phyloP scores from a whole-genome alignment of 148 eudicot species.

The Camellia granthamiana region DNA sequence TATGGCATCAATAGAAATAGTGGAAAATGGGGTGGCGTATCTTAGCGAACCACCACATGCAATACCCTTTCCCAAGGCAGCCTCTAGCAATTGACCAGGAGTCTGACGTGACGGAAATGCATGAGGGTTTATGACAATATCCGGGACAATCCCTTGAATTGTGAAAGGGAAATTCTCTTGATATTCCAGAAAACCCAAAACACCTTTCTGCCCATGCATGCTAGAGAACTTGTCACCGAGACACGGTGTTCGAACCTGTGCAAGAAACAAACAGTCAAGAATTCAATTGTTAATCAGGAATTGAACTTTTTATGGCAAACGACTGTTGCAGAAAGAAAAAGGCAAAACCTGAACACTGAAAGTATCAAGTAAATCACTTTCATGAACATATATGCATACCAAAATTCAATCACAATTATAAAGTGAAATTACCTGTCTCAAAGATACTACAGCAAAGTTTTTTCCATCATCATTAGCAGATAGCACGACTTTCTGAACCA shows the following conservation, averaged over 20 bases:
- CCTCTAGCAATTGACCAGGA: constrained; percentile 91
- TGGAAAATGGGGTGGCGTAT: constrained; percentile 90
- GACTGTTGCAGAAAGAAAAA: not conserved
- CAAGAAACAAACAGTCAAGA: not conserved
- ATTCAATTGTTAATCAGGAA: not conserved
- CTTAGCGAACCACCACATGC: constrained; percentile 67
- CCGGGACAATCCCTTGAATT: constrained; percentile 90
- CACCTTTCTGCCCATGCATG: constrained; percentile 99
- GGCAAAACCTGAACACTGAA: not conserved
- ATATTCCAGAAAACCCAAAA: constrained; percentile 77
- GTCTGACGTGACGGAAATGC: constrained; percentile 98
- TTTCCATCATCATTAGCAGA: constrained; percentile 95
- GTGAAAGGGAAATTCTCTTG: constrained; percentile 96
- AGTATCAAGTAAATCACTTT: not conserved
- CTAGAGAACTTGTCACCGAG: constrained; percentile 96
- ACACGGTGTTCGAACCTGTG: constrained; percentile 82
- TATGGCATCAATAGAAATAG: constrained; percentile 78
- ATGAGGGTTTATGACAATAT: constrained; percentile 93
- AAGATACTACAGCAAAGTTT: constrained; percentile 84
- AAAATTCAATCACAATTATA: not conserved
- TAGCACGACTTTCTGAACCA: constrained; percentile 87
- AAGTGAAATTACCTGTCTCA: constrained; percentile 68
- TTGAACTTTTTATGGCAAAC: not conserved
- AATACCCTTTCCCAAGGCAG: constrained; percentile 85
- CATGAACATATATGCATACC: not conserved